Evolutionary conservation across 192 early-diverging fungal species (phyloP).

Genomic region (Chytriomyces hyalinus): DNA sequence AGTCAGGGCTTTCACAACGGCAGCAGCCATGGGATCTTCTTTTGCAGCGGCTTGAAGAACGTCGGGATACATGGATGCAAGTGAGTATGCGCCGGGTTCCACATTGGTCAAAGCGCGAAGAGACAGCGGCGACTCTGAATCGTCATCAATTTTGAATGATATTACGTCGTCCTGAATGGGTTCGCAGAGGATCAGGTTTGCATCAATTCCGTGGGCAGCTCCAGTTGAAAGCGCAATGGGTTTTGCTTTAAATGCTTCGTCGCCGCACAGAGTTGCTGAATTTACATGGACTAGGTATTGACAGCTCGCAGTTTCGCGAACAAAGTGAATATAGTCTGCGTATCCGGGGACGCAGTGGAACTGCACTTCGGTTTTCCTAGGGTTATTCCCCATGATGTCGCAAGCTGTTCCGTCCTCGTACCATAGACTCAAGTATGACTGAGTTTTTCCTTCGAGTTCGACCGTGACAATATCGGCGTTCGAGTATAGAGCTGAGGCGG

Average conservation of each 20-base stretch:
- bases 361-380: slow-evolving; percentile 76
- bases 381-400: slow-evolving; percentile 63
- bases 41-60: background rate
- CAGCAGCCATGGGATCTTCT: background rate
- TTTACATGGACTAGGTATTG: slow-evolving; percentile 77
- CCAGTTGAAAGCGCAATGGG: background rate
- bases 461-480: slow-evolving; percentile 27
- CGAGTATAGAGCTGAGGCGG: background rate
- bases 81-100: background rate
- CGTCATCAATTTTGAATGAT: background rate
- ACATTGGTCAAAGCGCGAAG: background rate
- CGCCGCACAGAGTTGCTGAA: slow-evolving; percentile 70
- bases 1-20: background rate
- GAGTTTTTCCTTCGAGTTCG: slow-evolving; percentile 40
- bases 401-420: slow-evolving; percentile 80
- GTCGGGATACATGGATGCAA: background rate
- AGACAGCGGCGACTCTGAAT: background rate
- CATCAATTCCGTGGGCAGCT: background rate
- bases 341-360: slow-evolving; percentile 73
- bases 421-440: slow-evolving; percentile 67
- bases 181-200: slow-evolving; percentile 1
- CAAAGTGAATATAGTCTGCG: slow-evolving; percentile 62
- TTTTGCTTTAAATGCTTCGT: slow-evolving; percentile 15
- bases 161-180: background rate
- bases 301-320: slow-evolving; percentile 72